These are phyloP conservation scores for Penicillium rolfsii DNA, from an alignment of 2,329 filamentous ascomycete species.

Conservation along the genomic window DNA sequence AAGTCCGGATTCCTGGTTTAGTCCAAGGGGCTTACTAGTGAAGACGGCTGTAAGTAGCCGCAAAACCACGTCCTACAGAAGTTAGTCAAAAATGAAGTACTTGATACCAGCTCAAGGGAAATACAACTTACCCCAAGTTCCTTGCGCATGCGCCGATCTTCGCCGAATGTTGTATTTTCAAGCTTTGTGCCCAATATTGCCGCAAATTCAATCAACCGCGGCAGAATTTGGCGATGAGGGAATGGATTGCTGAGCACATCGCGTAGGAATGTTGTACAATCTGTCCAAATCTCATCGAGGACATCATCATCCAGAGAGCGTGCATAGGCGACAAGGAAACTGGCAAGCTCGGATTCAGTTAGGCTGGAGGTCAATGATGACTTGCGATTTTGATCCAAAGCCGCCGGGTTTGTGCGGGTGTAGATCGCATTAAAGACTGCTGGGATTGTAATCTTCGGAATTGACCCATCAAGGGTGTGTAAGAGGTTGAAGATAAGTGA, in stretches of 20 bases:
- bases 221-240: conserved; percentile 87
- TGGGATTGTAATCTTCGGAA: conserved; percentile 88
- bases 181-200: conserved; percentile 91
- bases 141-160: conserved; percentile 87
- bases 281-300: conserved; percentile 96
- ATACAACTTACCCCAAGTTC: conserved; percentile 75
- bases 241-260: conserved; percentile 93
- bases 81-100: conserved; percentile 25
- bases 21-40: conserved; percentile 79
- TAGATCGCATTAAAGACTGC: conserved; percentile 96
- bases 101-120: background rate
- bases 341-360: conserved; percentile 78
- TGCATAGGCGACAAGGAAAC: conserved; percentile 89
- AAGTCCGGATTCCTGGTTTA: conserved; percentile 61
- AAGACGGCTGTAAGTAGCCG: conserved; percentile 90
- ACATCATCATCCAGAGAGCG: conserved; percentile 91
- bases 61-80: conserved; percentile 76
- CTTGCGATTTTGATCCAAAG: conserved; percentile 76
- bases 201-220: conserved; percentile 83
- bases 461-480: conserved; percentile 86
- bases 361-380: conserved; percentile 87
- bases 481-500: conserved; percentile 79
- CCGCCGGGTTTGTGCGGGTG: conserved; percentile 83
- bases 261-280: conserved; percentile 86
- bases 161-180: conserved; percentile 96